Conservation (phyloP, 805 yeast genomes). For the Zygosaccharomyces pseudorouxii region DNA sequence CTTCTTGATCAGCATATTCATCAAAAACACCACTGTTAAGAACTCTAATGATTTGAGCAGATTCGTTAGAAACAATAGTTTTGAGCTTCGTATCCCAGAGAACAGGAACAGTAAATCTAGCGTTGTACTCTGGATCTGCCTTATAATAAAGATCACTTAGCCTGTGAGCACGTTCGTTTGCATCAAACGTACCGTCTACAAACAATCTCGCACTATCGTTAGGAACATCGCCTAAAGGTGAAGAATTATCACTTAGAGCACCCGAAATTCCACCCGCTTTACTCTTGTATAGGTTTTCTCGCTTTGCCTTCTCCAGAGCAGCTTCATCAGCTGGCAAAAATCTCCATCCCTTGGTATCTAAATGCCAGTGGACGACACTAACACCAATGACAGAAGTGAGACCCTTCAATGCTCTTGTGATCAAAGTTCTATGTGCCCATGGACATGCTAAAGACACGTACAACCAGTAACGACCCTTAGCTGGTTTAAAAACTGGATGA, state of each 20-base stretch:
- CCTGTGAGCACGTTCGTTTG: conserved; percentile 53
- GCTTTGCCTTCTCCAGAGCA: conserved; percentile 9
- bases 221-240: conserved; percentile 14
- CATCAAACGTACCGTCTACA: conserved; percentile 49
- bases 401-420: conserved; percentile 72
- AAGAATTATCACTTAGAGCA: conserved; percentile 8
- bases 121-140: conserved; percentile 69
- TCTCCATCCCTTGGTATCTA: conserved; percentile 89
- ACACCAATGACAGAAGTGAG: conserved; percentile 53
- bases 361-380: conserved; percentile 85
- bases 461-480: conserved; percentile 75
- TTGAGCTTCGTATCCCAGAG: conserved; percentile 81
- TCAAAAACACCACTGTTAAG: conserved; percentile 68
- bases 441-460: conserved; percentile 91
- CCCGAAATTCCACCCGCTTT: conserved; percentile 21
- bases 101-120: conserved; percentile 89
- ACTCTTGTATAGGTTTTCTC: conserved; percentile 11
- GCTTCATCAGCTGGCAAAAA: conserved; percentile 37
- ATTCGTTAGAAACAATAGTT: conserved; percentile 88
- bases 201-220: conserved; percentile 23
- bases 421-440: conserved; percentile 86
- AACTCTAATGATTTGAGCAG: conserved; percentile 83
- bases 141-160: conserved; percentile 69
- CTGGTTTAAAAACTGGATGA: conserved; percentile 66
- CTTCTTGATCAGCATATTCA: conserved; percentile 43